A percentile compares a stretch with the other conserved stretches of the same genome.
These are phyloP conservation scores for Letharia columbiana DNA, from an alignment of 495 filamentous ascomycete species.

Conservation along the genomic window DNA sequence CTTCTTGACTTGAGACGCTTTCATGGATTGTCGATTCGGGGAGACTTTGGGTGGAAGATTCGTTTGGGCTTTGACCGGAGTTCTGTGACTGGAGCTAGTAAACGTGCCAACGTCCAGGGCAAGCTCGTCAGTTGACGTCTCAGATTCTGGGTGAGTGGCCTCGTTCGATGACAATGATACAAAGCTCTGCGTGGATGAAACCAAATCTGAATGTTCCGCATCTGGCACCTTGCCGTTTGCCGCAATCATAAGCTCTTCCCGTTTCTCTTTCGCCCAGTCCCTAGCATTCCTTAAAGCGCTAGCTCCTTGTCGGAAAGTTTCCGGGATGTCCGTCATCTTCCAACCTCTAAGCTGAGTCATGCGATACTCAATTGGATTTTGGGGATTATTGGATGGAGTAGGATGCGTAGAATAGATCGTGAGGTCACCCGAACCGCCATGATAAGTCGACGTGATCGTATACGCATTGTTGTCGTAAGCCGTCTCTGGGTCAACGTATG, in stretches of 20 bases:
- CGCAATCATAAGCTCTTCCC: conserved; percentile 23
- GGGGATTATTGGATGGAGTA: conserved; percentile 13
- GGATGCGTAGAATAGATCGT: no score
- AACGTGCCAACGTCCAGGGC: conserved; percentile 9
- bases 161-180: conserved; percentile 9
- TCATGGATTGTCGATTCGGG: neutral
- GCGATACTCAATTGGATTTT: conserved; percentile 23
- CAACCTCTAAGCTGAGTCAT: conserved; percentile 25
- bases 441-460: neutral
- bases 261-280: conserved; percentile 25
- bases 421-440: no score
- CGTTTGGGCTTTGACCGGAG: neutral
- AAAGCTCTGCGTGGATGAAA: conserved; percentile 9
- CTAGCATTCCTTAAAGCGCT: conserved; percentile 9
- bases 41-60: conserved; percentile 2
- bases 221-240: conserved; percentile 11
- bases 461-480: conserved; percentile 7
- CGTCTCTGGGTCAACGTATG: conserved; percentile 4
- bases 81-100: conserved; percentile 10
- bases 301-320: conserved; percentile 25
- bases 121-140: conserved; percentile 14
- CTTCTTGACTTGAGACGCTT: neutral
- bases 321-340: conserved; percentile 22
- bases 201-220: conserved; percentile 4
- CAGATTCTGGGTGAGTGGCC: conserved; percentile 8